Conservation (phyloP, 2,329 filamentous ascomycete genomes). For the Pezicula radicicola region DNA sequence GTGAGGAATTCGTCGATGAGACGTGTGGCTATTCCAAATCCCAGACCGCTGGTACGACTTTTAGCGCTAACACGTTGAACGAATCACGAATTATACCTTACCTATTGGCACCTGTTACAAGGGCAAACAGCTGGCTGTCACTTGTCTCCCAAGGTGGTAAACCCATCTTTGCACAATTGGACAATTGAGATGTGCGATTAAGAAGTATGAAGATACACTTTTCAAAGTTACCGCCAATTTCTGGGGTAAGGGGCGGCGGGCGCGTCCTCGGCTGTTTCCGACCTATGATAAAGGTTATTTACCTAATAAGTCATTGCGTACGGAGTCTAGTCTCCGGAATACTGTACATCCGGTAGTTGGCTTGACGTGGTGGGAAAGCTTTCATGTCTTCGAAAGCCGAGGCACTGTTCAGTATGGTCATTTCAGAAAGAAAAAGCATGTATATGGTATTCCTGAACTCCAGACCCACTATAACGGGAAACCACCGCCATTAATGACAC, state of each 20-base stretch:
- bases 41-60: slow-evolving; percentile 67
- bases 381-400: no score
- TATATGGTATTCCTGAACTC: slow-evolving; percentile 2
- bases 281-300: no score
- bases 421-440: neutral
- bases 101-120: slow-evolving; percentile 88
- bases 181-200: neutral
- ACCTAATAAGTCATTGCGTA: no score
- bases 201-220: neutral
- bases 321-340: no score
- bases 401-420: neutral
- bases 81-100: slow-evolving; percentile 34
- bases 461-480: neutral
- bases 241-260: neutral
- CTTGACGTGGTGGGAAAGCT: no score
- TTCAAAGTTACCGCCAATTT: neutral
- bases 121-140: slow-evolving; percentile 52
- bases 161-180: slow-evolving; percentile 19
- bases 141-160: slow-evolving; percentile 31
- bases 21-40: slow-evolving; percentile 77
- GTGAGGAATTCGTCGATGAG: slow-evolving; percentile 87
- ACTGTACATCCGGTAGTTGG: no score
- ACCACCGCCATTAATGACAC: neutral
- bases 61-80: slow-evolving; percentile 23
- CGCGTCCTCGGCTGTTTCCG: neutral